Evolutionary conservation across 495 filamentous ascomycete genomes (phyloP).

Genomic region (Saxophila tyrrhenica): DNA sequence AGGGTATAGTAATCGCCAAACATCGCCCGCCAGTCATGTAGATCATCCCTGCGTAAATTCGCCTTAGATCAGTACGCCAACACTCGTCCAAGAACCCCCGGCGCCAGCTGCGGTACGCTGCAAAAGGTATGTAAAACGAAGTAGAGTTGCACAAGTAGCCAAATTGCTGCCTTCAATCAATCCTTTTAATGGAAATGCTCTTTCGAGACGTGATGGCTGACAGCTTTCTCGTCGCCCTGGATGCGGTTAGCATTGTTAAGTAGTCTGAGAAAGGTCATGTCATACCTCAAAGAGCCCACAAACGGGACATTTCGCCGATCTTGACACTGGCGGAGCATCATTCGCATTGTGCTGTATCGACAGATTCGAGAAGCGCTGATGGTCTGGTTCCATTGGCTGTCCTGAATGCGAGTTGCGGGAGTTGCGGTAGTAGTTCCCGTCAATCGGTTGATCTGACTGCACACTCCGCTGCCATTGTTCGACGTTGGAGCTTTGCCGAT

Average conservation of each 20-base stretch:
- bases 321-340: background rate
- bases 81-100: too few relatives aligned
- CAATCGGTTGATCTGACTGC: background rate
- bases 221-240: constrained; percentile 9
- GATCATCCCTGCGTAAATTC: too few relatives aligned
- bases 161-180: background rate
- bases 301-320: constrained; percentile 9
- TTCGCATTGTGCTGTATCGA: constrained; percentile 2
- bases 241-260: background rate
- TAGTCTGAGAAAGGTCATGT: background rate
- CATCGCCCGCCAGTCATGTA: too few relatives aligned
- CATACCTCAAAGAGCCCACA: constrained; percentile 8
- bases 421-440: constrained; percentile 2
- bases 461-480: constrained; percentile 6
- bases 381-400: constrained; percentile 2
- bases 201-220: constrained; percentile 7
- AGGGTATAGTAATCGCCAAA: too few relatives aligned
- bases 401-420: background rate
- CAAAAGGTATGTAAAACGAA: too few relatives aligned
- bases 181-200: background rate
- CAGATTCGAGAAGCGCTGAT: constrained; percentile 7
- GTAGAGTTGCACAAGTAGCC: too few relatives aligned
- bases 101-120: too few relatives aligned
- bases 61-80: too few relatives aligned
- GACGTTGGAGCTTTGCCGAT: background rate